phyloP scores from a whole-genome alignment of 306 rosid species.

The Amphicarpaea edgeworthii region DNA sequence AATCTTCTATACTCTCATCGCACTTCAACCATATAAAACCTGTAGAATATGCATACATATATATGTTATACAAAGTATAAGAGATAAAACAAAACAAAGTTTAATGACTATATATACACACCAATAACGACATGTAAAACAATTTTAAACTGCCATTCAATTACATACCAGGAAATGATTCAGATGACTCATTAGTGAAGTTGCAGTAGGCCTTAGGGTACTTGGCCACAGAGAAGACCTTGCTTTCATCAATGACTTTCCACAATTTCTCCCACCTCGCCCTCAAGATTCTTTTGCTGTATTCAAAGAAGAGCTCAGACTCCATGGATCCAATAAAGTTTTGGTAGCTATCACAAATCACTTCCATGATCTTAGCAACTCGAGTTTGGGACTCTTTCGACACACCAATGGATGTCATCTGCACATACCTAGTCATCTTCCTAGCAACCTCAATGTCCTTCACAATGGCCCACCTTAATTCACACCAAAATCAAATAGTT shows the following conservation, averaged over 20 bases:
- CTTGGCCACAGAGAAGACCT: slow-evolving; percentile 53
- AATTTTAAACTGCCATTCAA: no score
- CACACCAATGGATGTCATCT: slow-evolving; percentile 73
- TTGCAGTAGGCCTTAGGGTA: slow-evolving; percentile 56
- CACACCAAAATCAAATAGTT: slow-evolving; percentile 22
- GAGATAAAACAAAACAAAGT: no score
- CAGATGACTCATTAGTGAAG: slow-evolving; percentile 56
- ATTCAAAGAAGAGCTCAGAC: slow-evolving; percentile 62
- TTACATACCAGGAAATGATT: slow-evolving; percentile 63
- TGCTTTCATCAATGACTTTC: slow-evolving; percentile 43
- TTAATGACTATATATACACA: no score
- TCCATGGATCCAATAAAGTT: slow-evolving; percentile 41
- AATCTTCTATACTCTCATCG: slow-evolving; percentile 57
- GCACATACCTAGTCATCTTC: slow-evolving; percentile 68
- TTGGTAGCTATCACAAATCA: slow-evolving; percentile 65
- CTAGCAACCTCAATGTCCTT: slow-evolving; percentile 74
- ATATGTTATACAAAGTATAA: no score
- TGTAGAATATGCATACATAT: slow-evolving; percentile 9
- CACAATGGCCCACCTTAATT: slow-evolving; percentile 87
- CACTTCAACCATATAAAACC: slow-evolving; percentile 84
- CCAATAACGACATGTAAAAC: no score
- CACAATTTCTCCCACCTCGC: slow-evolving; percentile 75
- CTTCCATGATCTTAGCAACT: slow-evolving; percentile 69
- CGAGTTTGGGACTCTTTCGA: slow-evolving; percentile 82
- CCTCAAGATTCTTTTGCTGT: slow-evolving; percentile 50